Evolutionary conservation across 2,329 filamentous ascomycete species (phyloP), one percentile per base, ranked within the genome.

Genomic region (Immersiporthe knoxdaviesiana): DNA sequence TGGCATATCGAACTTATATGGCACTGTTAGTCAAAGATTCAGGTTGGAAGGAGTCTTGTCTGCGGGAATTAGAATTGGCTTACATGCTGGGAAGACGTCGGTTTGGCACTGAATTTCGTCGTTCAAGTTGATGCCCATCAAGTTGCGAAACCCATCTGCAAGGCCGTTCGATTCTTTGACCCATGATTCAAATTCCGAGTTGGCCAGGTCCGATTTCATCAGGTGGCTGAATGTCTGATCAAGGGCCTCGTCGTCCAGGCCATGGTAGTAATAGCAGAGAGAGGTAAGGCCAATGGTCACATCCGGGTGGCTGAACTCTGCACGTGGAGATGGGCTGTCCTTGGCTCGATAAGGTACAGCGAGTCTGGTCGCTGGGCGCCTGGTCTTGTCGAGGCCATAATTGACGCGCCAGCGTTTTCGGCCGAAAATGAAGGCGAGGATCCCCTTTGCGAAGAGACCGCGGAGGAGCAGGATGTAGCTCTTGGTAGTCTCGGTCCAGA

Each of bases 391-490:
- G 0, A 86, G 78, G 0, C 90, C 90, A 68, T 89, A 92, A 66
- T 91, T 84, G 0, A 92, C 90, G 2, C 85, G 78, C 87, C 87
- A 92, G 1, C 89, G 80, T 72, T 91, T 92, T 16, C 84, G 77
- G 0, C 78, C 76, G 0, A 92, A 77, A 0, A 79, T 80, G 69
- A 89, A 90, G 0, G 73, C 73, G 0, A 92, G 73, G 0, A 92
- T 78, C 0, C 87, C 84, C 0, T 81, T 77, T 0, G 86, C 85
- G 10, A 92, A 76, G 0, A 92, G 80, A 0, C 90, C 84, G 37
- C 86, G 79, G 0, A 90, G 74, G 2, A 88, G 76, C 0, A 88
- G 76, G 0, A 90, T 74, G 0, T 78, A 74, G 1, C 74, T 73
- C 41, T 76, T 78, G 1, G 76, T 76, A 0, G 76, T 52, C 0